These are phyloP conservation scores for Aureobasidium uvarum DNA, from an alignment of 2,329 filamentous ascomycete species.

Conservation along the genomic window DNA sequence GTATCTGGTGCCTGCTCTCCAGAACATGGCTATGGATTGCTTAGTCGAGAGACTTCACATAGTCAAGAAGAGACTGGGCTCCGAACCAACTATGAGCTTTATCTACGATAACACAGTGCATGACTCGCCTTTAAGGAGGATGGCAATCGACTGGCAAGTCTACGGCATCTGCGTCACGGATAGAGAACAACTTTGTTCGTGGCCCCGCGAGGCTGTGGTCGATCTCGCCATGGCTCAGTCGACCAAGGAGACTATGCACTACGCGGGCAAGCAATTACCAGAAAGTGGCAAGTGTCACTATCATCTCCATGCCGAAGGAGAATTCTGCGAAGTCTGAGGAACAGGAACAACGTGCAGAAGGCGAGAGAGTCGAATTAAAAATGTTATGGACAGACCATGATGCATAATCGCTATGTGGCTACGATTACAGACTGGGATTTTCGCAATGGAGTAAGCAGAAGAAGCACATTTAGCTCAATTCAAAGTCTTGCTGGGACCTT, in stretches of 20 bases:
- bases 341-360: no score
- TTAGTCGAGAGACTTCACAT: background rate
- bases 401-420: no score
- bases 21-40: background rate
- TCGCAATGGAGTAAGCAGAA: no score
- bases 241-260: no score
- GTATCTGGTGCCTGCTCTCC: background rate
- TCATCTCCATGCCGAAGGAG: background rate
- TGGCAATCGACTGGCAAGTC: background rate
- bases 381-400: no score
- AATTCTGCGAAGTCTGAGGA: background rate
- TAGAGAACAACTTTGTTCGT: background rate
- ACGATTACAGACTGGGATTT: no score
- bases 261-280: background rate
- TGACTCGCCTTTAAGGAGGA: background rate
- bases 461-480: no score
- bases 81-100: no score
- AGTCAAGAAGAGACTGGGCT: no score
- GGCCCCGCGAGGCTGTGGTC: background rate
- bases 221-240: background rate
- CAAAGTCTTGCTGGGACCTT: no score
- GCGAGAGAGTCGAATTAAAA: no score
- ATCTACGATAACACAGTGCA: background rate
- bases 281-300: background rate
- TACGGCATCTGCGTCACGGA: no score